Percentiles rank a stretch among this genome's conserved stretches.
These are phyloP conservation scores for Sporisorium iseilematis-ciliati DNA, from an alignment of 1,284 basidiomycete species.

Conservation along the genomic window DNA sequence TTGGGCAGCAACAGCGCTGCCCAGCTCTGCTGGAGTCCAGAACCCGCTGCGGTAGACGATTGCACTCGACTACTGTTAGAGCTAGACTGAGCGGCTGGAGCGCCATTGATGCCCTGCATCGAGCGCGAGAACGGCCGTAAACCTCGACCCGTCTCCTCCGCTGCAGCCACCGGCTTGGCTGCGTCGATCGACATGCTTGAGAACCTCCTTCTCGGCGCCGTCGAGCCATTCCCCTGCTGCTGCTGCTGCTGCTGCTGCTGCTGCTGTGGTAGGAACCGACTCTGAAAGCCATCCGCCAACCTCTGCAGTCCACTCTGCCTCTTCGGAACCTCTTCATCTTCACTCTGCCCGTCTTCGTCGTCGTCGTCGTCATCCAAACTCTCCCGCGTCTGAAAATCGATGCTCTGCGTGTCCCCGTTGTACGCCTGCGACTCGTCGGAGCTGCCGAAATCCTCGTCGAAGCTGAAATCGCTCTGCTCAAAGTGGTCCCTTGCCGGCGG, in stretches of 20 bases:
- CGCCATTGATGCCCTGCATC: constrained; percentile 17
- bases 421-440: constrained; percentile 44
- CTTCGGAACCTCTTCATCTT: constrained; percentile 9
- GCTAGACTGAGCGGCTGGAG: constrained; percentile 7
- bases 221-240: constrained; percentile 2
- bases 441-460: constrained; percentile 43
- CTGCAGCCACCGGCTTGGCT: neutral
- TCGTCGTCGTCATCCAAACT: constrained; percentile 6
- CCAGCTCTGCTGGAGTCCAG: constrained; percentile 48
- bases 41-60: neutral
- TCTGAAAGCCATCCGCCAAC: constrained; percentile 33
- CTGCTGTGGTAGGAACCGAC: constrained; percentile 24
- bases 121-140: constrained; percentile 26
- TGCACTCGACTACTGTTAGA: constrained; percentile 1
- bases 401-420: constrained; percentile 43
- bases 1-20: constrained; percentile 58
- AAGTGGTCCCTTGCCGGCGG: neutral
- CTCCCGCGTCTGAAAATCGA: constrained; percentile 20
- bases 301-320: constrained; percentile 37
- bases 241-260: neutral
- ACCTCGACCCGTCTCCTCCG: neutral
- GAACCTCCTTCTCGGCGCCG: constrained; percentile 27
- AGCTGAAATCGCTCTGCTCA: constrained; percentile 42
- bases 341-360: constrained; percentile 5
- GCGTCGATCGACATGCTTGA: constrained; percentile 43